Evolutionary conservation across 768 basidiomycete genomes (phyloP).

Genomic region (Leccinum boreale): DNA sequence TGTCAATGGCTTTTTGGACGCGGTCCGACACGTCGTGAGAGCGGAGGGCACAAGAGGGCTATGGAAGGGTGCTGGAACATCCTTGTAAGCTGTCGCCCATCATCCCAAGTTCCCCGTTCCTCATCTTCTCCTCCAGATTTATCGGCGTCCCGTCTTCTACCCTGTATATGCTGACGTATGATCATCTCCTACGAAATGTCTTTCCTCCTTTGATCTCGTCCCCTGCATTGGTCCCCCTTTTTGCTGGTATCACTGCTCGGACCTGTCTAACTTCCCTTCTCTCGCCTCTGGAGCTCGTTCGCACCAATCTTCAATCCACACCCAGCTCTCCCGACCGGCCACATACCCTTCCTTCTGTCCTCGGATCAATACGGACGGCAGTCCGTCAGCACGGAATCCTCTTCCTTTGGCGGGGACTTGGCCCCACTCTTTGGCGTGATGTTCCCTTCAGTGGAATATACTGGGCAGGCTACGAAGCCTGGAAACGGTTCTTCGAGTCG

Average conservation of each 20-base stretch:
- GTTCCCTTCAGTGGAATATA: slow-evolving; percentile 97
- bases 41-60: slow-evolving; percentile 82
- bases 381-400: slow-evolving; percentile 61
- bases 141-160: slow-evolving; percentile 93
- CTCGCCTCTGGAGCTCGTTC: slow-evolving; percentile 89
- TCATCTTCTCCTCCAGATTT: slow-evolving; percentile 42
- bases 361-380: slow-evolving; percentile 56
- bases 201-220: slow-evolving; percentile 61
- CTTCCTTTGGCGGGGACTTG: slow-evolving; percentile 87
- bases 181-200: slow-evolving; percentile 67
- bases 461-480: slow-evolving; percentile 91
- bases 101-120: slow-evolving; percentile 4
- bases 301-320: slow-evolving; percentile 91
- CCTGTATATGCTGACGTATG: slow-evolving; percentile 94
- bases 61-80: slow-evolving; percentile 94
- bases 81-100: slow-evolving; percentile 55
- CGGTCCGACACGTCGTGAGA: slow-evolving; percentile 72
- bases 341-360: slow-evolving; percentile 73
- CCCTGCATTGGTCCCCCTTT: slow-evolving; percentile 58
- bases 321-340: slow-evolving; percentile 67
- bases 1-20: slow-evolving; percentile 84
- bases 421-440: slow-evolving; percentile 92
- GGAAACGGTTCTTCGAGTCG: slow-evolving; percentile 61
- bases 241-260: slow-evolving; percentile 81
- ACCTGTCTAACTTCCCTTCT: slow-evolving; percentile 72